A percentile compares a stretch with the other conserved stretches of the same genome.
phyloP scores from a whole-genome alignment of 2,329 filamentous ascomycete genomes.

The Aureobasidium sp. region DNA sequence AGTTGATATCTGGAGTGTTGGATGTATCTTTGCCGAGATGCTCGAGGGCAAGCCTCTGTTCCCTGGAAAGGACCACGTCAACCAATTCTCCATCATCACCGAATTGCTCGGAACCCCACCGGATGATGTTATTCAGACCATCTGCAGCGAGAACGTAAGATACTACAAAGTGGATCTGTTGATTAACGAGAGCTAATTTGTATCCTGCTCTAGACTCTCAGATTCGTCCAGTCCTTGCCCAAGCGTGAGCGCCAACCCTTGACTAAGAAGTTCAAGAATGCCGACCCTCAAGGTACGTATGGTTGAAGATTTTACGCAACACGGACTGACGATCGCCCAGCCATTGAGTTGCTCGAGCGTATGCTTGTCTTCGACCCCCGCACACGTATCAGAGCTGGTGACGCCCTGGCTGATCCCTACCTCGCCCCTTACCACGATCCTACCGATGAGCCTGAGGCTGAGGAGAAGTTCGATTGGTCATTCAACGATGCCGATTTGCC shows the following conservation, averaged over 20 bases:
- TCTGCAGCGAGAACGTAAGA: conserved; percentile 89
- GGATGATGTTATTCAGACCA: conserved; percentile 97
- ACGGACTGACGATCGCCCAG: conserved; percentile 37
- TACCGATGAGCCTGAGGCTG: conserved; percentile 87
- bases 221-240: conserved; percentile 95
- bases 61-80: conserved; percentile 98
- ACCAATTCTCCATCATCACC: conserved; percentile 99
- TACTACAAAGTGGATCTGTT: neutral
- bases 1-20: conserved; percentile 98
- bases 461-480: conserved; percentile 99
- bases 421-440: conserved; percentile 95
- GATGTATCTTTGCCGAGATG: conserved; percentile 99
- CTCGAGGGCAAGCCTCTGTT: conserved; percentile 96
- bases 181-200: neutral
- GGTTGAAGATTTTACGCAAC: conserved; percentile 18
- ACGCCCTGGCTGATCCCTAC: conserved; percentile 86
- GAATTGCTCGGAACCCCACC: conserved; percentile 93
- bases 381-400: conserved; percentile 80
- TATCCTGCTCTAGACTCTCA: conserved; percentile 60
- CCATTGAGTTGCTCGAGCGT: conserved; percentile 85
- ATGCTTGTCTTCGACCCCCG: conserved; percentile 99
- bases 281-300: conserved; percentile 70
- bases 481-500: conserved; percentile 98
- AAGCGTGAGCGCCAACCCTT: conserved; percentile 88
- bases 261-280: conserved; percentile 86